phyloP scores from a whole-genome alignment of 2,329 filamentous ascomycete genomes.

The Calonectria hawksworthii region DNA sequence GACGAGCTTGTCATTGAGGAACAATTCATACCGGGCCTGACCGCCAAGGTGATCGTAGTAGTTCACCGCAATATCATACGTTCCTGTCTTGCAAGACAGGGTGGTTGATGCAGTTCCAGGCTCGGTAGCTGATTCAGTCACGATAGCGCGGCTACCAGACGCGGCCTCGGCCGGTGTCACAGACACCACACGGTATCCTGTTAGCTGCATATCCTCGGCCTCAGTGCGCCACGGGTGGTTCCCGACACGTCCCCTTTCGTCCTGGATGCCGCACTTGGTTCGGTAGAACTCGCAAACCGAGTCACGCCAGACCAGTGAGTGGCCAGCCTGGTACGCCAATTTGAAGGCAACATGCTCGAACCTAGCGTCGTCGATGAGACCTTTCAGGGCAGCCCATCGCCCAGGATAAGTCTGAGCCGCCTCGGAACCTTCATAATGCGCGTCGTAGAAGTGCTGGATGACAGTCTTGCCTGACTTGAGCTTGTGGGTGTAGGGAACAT shows the following conservation, averaged over 20 bases:
- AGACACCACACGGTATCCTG: background rate
- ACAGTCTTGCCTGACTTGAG: slow-evolving; percentile 1
- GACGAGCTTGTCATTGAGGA: background rate
- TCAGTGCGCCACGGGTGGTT: background rate
- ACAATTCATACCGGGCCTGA: background rate
- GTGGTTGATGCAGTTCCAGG: background rate
- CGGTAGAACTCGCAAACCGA: background rate
- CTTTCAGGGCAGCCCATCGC: background rate
- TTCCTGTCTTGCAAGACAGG: background rate
- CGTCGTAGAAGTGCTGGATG: slow-evolving; percentile 4
- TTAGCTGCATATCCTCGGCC: background rate
- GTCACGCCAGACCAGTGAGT: background rate
- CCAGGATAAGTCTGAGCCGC: background rate
- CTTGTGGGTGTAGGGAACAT: background rate
- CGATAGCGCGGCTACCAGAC: background rate
- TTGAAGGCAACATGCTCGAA: background rate
- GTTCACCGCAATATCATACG: background rate
- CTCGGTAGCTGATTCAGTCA: background rate
- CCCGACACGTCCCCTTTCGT: background rate
- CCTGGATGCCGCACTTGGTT: background rate
- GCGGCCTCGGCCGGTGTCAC: background rate
- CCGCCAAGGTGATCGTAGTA: background rate
- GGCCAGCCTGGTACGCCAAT: background rate
- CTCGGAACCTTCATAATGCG: background rate
- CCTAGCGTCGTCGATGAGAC: background rate